Evolutionary conservation across 805 yeast genomes (phyloP).

Genomic region (Myxozyma lipomycoides): DNA sequence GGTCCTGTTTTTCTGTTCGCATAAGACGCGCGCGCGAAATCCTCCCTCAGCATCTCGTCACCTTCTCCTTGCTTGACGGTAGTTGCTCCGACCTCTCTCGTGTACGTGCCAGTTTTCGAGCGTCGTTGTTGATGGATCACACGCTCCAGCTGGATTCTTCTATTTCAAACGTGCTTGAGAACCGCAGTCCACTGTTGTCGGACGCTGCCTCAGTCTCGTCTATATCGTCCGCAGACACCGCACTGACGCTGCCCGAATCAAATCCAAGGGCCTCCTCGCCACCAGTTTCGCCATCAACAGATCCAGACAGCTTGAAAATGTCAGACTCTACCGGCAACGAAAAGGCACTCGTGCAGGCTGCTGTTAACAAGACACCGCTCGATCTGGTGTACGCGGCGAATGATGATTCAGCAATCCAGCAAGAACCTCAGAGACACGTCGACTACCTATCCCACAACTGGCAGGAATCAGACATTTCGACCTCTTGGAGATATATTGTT

Average conservation of each 20-base stretch:
- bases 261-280: not conserved
- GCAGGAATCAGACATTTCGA: constrained; percentile 90
- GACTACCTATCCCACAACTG: constrained; percentile 94
- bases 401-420: constrained; percentile 76
- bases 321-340: not conserved
- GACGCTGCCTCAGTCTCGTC: constrained; percentile 6
- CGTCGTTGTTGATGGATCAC: too few relatives aligned
- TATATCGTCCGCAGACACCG: constrained; percentile 1
- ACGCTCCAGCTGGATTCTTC: too few relatives aligned
- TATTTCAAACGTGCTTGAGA: too few relatives aligned
- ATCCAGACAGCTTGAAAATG: not conserved
- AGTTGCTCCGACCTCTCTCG: too few relatives aligned
- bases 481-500: constrained; percentile 93
- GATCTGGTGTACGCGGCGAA: constrained; percentile 23
- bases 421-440: constrained; percentile 84
- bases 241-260: not conserved
- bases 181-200: not conserved
- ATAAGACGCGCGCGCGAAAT: too few relatives aligned
- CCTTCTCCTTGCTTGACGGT: too few relatives aligned
- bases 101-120: too few relatives aligned
- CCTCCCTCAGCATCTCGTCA: too few relatives aligned
- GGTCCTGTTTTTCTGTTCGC: too few relatives aligned
- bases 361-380: constrained; percentile 6
- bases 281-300: not conserved
- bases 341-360: not conserved